Percentiles rank a stretch among this genome's conserved stretches.
These are phyloP conservation scores for Polytolypa hystricis DNA, from an alignment of 2,329 filamentous ascomycete genomes.

Conservation along the genomic window DNA sequence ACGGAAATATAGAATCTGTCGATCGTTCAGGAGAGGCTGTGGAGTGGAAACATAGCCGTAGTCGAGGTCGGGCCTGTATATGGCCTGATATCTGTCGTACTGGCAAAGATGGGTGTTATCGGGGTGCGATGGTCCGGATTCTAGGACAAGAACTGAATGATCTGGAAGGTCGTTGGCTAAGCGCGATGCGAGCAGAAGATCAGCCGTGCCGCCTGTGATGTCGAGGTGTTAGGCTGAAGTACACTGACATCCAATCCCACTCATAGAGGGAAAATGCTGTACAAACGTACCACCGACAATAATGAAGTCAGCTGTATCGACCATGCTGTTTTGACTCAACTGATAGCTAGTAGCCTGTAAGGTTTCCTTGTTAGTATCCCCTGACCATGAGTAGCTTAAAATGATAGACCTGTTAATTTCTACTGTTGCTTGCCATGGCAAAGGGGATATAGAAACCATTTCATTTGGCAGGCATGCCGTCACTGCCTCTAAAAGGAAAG, in stretches of 20 bases:
- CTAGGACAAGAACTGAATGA: conserved; percentile 2
- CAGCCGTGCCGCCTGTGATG: conserved; percentile 2
- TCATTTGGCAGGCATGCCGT: too few relatives aligned
- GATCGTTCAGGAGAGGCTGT: conserved; percentile 1
- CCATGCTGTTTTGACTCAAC: too few relatives aligned
- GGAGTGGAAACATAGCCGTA: conserved; percentile 1
- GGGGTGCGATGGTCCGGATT: conserved; percentile 1
- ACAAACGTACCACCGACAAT: conserved; percentile 3
- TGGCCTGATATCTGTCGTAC: conserved; percentile 1
- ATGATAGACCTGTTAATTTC: too few relatives aligned
- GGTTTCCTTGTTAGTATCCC: too few relatives aligned
- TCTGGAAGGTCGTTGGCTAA: conserved; percentile 1
- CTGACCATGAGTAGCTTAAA: too few relatives aligned
- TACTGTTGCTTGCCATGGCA: too few relatives aligned
- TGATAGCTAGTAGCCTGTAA: too few relatives aligned
- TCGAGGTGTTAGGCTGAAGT: neutral
- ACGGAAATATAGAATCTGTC: conserved; percentile 9
- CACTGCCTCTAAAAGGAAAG: too few relatives aligned
- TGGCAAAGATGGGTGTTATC: conserved; percentile 1
- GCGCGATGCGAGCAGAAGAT: conserved; percentile 1
- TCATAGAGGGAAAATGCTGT: neutral
- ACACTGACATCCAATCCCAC: neutral
- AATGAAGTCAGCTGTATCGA: conserved; percentile 4
- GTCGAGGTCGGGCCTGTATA: conserved; percentile 1
- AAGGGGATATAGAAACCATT: too few relatives aligned